Evolutionary conservation across 208 protist genomes (phyloP).

Genomic region (Jaenimonas drosophilae): DNA sequence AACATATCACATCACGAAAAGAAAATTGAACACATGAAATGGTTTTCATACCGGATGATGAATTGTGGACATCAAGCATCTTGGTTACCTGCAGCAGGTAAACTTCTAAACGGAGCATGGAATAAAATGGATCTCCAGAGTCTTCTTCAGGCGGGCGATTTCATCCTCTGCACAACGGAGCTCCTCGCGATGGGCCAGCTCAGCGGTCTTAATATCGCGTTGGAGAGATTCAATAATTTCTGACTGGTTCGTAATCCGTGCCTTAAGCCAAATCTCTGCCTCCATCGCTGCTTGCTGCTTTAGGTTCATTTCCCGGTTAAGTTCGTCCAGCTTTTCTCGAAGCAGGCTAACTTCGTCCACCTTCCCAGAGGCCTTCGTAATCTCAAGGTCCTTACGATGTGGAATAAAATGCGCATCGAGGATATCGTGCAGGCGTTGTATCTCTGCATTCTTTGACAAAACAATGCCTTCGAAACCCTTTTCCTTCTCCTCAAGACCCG

Average conservation of each 20-base stretch:
- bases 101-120: conserved; percentile 25
- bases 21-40: too few relatives aligned
- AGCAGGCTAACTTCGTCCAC: conserved; percentile 25
- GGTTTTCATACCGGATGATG: too few relatives aligned
- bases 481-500: conserved; percentile 12
- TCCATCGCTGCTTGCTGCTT: conserved; percentile 39
- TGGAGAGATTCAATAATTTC: conserved; percentile 71
- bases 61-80: too few relatives aligned
- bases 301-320: conserved; percentile 34
- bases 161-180: conserved; percentile 35
- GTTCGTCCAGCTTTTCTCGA: conserved; percentile 21
- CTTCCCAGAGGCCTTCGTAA: conserved; percentile 7
- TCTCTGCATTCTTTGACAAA: conserved; percentile 20
- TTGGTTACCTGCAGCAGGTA: too few relatives aligned
- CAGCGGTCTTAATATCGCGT: conserved; percentile 25
- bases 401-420: conserved; percentile 79
- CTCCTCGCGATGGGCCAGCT: conserved; percentile 28
- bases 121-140: conserved; percentile 67
- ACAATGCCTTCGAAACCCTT: not conserved
- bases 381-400: conserved; percentile 44
- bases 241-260: conserved; percentile 56
- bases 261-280: conserved; percentile 51
- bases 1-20: too few relatives aligned
- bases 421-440: conserved; percentile 35
- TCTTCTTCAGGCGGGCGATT: conserved; percentile 47